Evolutionary conservation across 2,329 filamentous ascomycete species (phyloP), one percentile per base, ranked within the genome.

Genomic region (Erysiphe neolycopersici): DNA sequence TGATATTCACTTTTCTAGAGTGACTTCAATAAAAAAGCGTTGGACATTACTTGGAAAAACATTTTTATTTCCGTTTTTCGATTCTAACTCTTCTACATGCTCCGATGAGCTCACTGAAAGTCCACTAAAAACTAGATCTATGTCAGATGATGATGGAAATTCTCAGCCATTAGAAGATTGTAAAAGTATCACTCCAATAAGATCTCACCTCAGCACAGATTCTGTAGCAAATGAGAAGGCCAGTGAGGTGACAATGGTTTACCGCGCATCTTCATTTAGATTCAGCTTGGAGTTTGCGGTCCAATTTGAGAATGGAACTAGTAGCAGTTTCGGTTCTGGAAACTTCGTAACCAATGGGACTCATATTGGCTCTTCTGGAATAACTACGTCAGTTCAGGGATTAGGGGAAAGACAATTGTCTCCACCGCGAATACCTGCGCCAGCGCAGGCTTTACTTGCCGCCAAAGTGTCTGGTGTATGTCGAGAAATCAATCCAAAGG

Each of bases 251-350:
- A 50, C 60, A 69, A 55, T 63, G 66, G 49, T 48, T 2, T 51
- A 57, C 41, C 53, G 54, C n/a, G 50, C 52, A 12, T 82, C 71
- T 53, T 66, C 72, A 47, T 85, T 85, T 63, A 79, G 76, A 48
- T 85, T 85, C 53, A 72, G 76, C 10, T 65, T 84, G 2, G 75
- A 78, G 47, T 77, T 71, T 66, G 65, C 73, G 36, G 60, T 66
- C 41, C 54, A 56, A 43, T 68, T 48, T 64, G 69, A 43, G n/a
- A 12, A 13, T 18, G 46, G 42, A 2, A 36, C 18, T 31, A 50
- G 49, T 38, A 31, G 46, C 5, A 32, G 43, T 17, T 17, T 47
- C 32, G 30, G 26, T 3, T n/a, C 9, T 32, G 14, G 29, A 6
- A 41, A 41, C 40, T 12, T 9, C 11, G 26, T 17, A 17, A 5